phyloP scores from a whole-genome alignment of 345 rosid genomes.

The Eucalyptus sp. region DNA sequence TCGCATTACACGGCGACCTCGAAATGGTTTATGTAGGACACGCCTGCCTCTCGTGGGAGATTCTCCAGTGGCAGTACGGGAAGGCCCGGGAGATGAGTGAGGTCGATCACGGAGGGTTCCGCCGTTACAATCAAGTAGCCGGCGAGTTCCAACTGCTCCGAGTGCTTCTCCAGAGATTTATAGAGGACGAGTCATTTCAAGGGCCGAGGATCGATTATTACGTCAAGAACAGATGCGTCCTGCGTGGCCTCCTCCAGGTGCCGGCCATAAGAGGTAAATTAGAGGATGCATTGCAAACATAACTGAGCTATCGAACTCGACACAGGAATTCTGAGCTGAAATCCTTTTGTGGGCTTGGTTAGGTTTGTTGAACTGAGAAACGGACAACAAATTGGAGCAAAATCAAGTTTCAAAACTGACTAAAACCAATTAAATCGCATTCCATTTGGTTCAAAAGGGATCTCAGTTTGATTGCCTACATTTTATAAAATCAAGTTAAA shows the following conservation, averaged over 20 bases:
- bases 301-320: not conserved
- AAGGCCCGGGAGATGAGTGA: conserved; percentile 37
- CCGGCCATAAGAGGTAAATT: conserved; percentile 60
- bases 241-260: conserved; percentile 56
- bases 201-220: conserved; percentile 46
- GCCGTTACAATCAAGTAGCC: conserved; percentile 56
- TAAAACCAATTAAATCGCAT: not conserved
- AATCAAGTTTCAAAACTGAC: not conserved
- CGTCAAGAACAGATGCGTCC: conserved; percentile 42
- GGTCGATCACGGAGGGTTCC: conserved; percentile 12
- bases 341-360: not conserved
- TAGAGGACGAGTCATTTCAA: conserved; percentile 81
- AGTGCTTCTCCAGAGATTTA: conserved; percentile 62
- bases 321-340: not conserved
- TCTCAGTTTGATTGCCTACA: not conserved
- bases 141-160: conserved; percentile 75
- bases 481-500: not conserved
- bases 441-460: not conserved
- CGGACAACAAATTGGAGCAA: not conserved
- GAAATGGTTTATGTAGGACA: conserved; percentile 81
- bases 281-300: not conserved
- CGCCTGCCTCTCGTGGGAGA: conserved; percentile 85
- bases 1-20: conserved; percentile 37
- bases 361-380: not conserved
- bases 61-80: conserved; percentile 63